phyloP scores from a whole-genome alignment of 768 basidiomycete species.

The Podaxis sp. region DNA sequence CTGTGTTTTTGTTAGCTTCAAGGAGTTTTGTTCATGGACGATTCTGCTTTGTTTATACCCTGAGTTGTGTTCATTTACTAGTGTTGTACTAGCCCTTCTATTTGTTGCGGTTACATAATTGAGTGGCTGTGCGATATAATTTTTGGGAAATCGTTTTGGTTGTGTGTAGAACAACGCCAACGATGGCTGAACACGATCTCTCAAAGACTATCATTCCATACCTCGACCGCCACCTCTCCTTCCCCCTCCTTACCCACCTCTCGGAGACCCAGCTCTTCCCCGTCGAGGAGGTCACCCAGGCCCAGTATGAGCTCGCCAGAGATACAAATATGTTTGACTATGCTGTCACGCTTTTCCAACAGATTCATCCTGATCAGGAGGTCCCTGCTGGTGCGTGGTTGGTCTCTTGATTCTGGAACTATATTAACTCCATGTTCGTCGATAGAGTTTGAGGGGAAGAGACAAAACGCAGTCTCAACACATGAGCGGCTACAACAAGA shows the following conservation, averaged over 20 bases:
- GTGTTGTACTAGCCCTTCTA: not conserved
- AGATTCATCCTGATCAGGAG: constrained; percentile 69
- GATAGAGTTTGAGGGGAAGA: constrained; percentile 80
- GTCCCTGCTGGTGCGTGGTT: constrained; percentile 57
- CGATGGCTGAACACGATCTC: constrained; percentile 88
- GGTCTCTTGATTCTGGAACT: not conserved
- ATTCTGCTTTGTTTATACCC: not conserved
- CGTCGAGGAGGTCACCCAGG: constrained; percentile 72
- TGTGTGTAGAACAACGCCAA: not conserved
- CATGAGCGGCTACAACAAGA: constrained; percentile 84
- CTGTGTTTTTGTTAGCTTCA: not conserved
- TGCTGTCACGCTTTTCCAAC: constrained; percentile 72
- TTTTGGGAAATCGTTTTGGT: not conserved
- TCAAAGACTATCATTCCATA: constrained; percentile 88
- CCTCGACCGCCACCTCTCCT: constrained; percentile 91
- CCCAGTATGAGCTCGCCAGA: constrained; percentile 97
- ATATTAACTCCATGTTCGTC: not conserved
- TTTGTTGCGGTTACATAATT: not conserved
- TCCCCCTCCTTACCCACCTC: constrained; percentile 89
- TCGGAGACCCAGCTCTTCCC: constrained; percentile 72
- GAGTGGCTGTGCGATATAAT: constrained; percentile 3
- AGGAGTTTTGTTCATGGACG: not conserved
- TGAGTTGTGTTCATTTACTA: not conserved
- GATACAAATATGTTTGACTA: constrained; percentile 99
- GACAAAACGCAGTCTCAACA: constrained; percentile 76